phyloP scores from a whole-genome alignment of 768 basidiomycete species.

The Scleroderma citrinum region DNA sequence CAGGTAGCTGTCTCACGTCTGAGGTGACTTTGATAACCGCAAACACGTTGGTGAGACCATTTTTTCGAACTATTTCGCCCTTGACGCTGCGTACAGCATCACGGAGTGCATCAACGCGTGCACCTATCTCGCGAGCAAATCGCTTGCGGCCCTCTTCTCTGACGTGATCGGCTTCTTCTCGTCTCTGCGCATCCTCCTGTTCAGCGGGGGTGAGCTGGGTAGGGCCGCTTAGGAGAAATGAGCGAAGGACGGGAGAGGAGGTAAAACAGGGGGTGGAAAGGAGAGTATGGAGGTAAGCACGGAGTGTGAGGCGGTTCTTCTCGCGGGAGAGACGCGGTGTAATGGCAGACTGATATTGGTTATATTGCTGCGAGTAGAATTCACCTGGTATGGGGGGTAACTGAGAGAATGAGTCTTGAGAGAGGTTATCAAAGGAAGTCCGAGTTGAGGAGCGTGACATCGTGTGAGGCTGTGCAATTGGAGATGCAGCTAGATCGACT shows the following conservation, averaged over 20 bases:
- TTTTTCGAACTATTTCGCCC: slow-evolving; percentile 88
- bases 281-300: slow-evolving; percentile 84
- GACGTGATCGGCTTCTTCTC: slow-evolving; percentile 85
- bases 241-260: slow-evolving; percentile 78
- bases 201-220: slow-evolving; percentile 67
- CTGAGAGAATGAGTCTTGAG: slow-evolving; percentile 49
- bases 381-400: slow-evolving; percentile 63
- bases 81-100: slow-evolving; percentile 83
- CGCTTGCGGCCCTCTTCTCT: slow-evolving; percentile 82
- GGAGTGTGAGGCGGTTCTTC: slow-evolving; percentile 91
- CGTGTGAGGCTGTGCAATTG: slow-evolving; percentile 9
- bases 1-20: slow-evolving; percentile 68
- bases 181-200: slow-evolving; percentile 63
- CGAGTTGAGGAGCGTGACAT: not conserved
- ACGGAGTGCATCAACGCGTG: slow-evolving; percentile 78
- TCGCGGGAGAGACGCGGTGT: slow-evolving; percentile 65
- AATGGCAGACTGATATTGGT: slow-evolving; percentile 7
- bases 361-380: slow-evolving; percentile 31
- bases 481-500: slow-evolving; percentile 41
- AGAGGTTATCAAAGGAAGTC: slow-evolving; percentile 4
- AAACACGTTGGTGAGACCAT: slow-evolving; percentile 87
- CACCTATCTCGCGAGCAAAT: slow-evolving; percentile 84
- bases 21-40: slow-evolving; percentile 79
- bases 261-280: slow-evolving; percentile 68
- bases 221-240: slow-evolving; percentile 78